Evolutionary conservation across 2,329 filamentous ascomycete genomes (phyloP).

Genomic region (Colletotrichum sp.): DNA sequence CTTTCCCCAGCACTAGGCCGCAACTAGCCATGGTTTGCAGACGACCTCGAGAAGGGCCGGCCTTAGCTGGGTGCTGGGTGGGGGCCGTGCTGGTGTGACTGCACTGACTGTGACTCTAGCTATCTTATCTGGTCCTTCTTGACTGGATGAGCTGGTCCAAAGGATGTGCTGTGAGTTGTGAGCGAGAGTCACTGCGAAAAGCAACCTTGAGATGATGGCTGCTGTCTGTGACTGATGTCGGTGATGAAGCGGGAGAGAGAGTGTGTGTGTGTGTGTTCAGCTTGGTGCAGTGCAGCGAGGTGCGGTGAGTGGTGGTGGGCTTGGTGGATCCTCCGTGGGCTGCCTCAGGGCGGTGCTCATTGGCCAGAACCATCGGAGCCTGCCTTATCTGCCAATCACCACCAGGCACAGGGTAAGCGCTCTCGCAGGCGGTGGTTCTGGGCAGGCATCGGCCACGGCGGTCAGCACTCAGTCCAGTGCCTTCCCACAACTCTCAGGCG

Average conservation of each 20-base stretch:
- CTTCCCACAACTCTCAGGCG: background rate
- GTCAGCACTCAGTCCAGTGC: background rate
- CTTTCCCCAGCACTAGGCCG: background rate
- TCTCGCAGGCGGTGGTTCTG: background rate
- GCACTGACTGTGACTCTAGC: background rate
- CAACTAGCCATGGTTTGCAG: background rate
- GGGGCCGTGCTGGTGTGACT: conserved; percentile 7
- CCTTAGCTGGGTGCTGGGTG: conserved; percentile 1
- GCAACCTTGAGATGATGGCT: background rate
- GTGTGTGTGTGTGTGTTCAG: background rate
- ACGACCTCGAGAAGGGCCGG: background rate
- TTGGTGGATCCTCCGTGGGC: background rate
- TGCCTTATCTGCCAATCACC: background rate
- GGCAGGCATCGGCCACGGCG: background rate
- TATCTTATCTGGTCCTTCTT: background rate
- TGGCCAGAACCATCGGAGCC: background rate
- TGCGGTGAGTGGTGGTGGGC: background rate
- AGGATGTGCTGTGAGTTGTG: background rate
- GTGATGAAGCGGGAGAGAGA: background rate
- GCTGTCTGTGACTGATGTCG: background rate
- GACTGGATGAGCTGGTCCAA: background rate
- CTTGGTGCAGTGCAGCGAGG: background rate
- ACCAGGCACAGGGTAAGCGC: background rate
- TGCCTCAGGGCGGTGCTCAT: background rate
- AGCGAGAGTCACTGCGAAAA: background rate